Conservation (phyloP, 345 rosid genomes). For the Cardiospermum halicacabum region DNA sequence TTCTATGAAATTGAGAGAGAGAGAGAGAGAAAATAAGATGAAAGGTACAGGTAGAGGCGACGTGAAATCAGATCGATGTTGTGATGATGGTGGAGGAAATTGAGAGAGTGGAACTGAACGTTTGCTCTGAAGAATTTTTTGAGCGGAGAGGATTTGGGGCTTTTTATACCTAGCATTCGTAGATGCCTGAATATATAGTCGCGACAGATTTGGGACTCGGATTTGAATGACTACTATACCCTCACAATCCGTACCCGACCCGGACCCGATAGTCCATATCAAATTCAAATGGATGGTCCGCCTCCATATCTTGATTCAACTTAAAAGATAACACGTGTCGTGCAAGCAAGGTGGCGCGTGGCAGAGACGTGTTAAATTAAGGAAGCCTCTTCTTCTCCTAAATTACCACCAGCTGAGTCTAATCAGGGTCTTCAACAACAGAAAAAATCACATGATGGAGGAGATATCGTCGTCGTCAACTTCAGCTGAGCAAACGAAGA, state of each 20-base stretch:
- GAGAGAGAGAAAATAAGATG: neutral
- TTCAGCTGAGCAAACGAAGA: neutral
- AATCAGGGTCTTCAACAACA: too few relatives aligned
- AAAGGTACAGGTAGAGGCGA: constrained; percentile 29
- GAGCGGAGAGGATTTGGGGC: constrained; percentile 58
- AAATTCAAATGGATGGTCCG: too few relatives aligned
- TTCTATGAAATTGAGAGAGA: constrained; percentile 4
- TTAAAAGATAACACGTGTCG: too few relatives aligned
- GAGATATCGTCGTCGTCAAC: constrained; percentile 22
- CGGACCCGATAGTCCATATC: too few relatives aligned
- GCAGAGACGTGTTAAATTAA: neutral
- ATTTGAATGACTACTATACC: constrained; percentile 26
- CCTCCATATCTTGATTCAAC: too few relatives aligned
- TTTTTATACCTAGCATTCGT: constrained; percentile 84
- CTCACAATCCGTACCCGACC: too few relatives aligned
- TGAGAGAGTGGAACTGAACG: constrained; percentile 23
- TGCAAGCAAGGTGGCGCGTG: too few relatives aligned
- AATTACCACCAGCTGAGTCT: too few relatives aligned
- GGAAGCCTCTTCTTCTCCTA: too few relatives aligned
- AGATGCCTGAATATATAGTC: constrained; percentile 60
- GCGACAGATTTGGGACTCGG: constrained; percentile 19
- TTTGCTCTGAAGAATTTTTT: constrained; percentile 29
- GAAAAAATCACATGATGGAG: constrained; percentile 23
- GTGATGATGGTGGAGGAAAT: constrained; percentile 7
- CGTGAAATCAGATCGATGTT: constrained; percentile 14